A percentile compares a stretch with the other conserved stretches of the same genome.
phyloP scores from a whole-genome alignment of 805 yeast genomes.

The Wickerhamomyces canadensis region DNA sequence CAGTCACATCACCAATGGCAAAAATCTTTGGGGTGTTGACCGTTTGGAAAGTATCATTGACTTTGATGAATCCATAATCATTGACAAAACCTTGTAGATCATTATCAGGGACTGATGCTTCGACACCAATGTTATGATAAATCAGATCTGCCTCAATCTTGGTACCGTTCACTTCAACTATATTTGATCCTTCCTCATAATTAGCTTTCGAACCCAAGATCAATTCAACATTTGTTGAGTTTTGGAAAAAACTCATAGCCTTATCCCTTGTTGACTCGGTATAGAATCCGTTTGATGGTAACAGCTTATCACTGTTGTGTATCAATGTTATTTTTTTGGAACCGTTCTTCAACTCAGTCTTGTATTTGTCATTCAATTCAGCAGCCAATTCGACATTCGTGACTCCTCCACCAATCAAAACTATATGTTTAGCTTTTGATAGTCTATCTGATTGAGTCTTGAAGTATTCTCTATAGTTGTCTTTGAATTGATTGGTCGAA shows the following conservation, averaged over 20 bases:
- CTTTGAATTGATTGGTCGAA: slow-evolving; percentile 10
- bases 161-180: neutral
- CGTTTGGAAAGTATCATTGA: slow-evolving; percentile 8
- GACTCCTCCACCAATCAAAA: slow-evolving; percentile 27
- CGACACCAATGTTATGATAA: slow-evolving; percentile 5
- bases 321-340: slow-evolving; percentile 21
- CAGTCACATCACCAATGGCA: slow-evolving; percentile 28
- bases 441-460: slow-evolving; percentile 11
- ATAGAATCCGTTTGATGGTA: slow-evolving; percentile 11
- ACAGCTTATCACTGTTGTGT: slow-evolving; percentile 16
- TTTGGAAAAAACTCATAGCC: slow-evolving; percentile 8
- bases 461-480: slow-evolving; percentile 12
- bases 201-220: slow-evolving; percentile 5
- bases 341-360: slow-evolving; percentile 10
- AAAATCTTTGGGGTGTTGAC: slow-evolving; percentile 18
- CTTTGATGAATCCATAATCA: slow-evolving; percentile 6
- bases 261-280: slow-evolving; percentile 5
- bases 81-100: neutral
- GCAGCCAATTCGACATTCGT: slow-evolving; percentile 26
- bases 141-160: slow-evolving; percentile 6
- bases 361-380: slow-evolving; percentile 19
- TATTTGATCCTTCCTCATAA: neutral
- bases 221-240: slow-evolving; percentile 7
- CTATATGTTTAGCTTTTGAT: slow-evolving; percentile 20
- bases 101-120: slow-evolving; percentile 10